Evolutionary conservation across 257 asterid species (phyloP).

Genomic region (Salvia hispanica): DNA sequence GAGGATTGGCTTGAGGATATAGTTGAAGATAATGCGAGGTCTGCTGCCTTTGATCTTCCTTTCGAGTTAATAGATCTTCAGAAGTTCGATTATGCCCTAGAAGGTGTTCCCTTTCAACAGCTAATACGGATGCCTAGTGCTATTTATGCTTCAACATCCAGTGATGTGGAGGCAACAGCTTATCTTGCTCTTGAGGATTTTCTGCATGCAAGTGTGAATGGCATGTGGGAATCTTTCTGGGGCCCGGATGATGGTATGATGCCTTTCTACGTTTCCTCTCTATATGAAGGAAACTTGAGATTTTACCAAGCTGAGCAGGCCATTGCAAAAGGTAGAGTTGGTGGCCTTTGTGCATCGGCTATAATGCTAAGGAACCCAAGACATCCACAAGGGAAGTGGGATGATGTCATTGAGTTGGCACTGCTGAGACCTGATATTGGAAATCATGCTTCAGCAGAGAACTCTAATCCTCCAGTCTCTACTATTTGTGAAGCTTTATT

Average conservation of each 20-base stretch:
- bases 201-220: slow-evolving; percentile 69
- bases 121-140: slow-evolving; percentile 92
- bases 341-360: slow-evolving; percentile 89
- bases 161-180: slow-evolving; percentile 65
- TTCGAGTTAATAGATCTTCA: slow-evolving; percentile 93
- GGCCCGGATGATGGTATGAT: slow-evolving; percentile 53
- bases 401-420: slow-evolving; percentile 82
- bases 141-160: slow-evolving; percentile 71
- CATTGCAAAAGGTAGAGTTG: slow-evolving; percentile 72
- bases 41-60: slow-evolving; percentile 65
- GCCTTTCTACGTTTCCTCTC: slow-evolving; percentile 84
- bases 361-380: slow-evolving; percentile 91
- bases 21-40: slow-evolving; percentile 36
- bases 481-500: slow-evolving; percentile 76
- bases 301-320: slow-evolving; percentile 88
- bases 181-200: slow-evolving; percentile 96
- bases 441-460: slow-evolving; percentile 45
- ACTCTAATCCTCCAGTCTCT: slow-evolving; percentile 49
- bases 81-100: slow-evolving; percentile 91
- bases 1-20: slow-evolving; percentile 61
- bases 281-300: slow-evolving; percentile 62
- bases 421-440: slow-evolving; percentile 71
- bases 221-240: slow-evolving; percentile 98
- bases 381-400: slow-evolving; percentile 98
- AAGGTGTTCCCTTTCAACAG: slow-evolving; percentile 87